Evolutionary conservation across 805 yeast genomes (phyloP).

Genomic region (Wickerhamiella australiensis): DNA sequence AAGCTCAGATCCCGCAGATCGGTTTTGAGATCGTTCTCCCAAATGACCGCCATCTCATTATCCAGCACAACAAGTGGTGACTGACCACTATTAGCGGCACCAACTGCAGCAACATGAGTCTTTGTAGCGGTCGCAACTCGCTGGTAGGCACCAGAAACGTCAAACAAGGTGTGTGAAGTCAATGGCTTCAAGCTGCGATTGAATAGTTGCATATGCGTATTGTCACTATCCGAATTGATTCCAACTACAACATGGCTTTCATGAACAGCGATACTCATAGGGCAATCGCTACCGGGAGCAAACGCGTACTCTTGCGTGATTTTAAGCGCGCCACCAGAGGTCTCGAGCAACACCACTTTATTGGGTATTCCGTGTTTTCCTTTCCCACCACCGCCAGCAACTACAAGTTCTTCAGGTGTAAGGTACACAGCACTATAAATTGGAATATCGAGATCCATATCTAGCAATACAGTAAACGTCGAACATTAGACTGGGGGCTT

Average conservation of each 20-base stretch:
- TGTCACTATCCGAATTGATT: background rate
- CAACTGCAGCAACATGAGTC: background rate
- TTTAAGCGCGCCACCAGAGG: background rate
- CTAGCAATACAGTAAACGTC: background rate
- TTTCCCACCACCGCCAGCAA: conserved; percentile 94
- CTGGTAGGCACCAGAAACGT: background rate
- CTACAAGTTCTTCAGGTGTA: conserved; percentile 46
- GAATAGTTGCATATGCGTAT: conserved; percentile 2
- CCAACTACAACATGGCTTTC: background rate
- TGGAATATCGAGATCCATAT: conserved; percentile 33
- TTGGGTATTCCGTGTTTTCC: conserved; percentile 83
- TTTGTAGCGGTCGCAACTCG: background rate
- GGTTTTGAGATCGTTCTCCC: background rate
- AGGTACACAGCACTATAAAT: conserved; percentile 67
- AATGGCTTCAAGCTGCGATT: background rate
- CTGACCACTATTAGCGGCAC: background rate
- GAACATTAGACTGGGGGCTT: background rate
- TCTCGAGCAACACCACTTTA: conserved; percentile 36
- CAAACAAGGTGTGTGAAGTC: background rate
- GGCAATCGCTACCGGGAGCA: conserved; percentile 9
- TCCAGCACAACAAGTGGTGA: background rate
- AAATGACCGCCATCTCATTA: background rate
- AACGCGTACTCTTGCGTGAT: conserved; percentile 5
- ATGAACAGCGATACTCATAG: conserved; percentile 3
- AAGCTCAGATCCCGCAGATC: conserved; percentile 11